Evolutionary conservation across 306 rosid genomes (phyloP).

Genomic region (Trichosanthes truncata): DNA sequence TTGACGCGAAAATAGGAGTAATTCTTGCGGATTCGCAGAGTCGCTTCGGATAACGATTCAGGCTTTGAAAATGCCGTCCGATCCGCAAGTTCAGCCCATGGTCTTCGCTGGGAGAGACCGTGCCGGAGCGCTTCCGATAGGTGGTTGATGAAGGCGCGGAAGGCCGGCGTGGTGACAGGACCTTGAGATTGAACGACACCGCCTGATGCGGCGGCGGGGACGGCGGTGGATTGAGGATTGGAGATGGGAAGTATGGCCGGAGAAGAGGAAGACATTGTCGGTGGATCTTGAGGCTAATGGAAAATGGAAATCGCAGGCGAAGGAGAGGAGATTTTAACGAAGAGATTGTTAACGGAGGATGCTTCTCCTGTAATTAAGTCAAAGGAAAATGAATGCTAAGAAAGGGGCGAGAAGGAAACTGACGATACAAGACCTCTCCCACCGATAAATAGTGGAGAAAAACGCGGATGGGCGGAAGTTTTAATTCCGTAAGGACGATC

Average conservation of each 20-base stretch:
- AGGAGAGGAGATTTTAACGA: not conserved
- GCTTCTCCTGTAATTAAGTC: not conserved
- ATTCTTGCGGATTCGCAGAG: slow-evolving; percentile 75
- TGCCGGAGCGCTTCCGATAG: slow-evolving; percentile 48
- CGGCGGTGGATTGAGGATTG: slow-evolving; percentile 14
- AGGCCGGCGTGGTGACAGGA: slow-evolving; percentile 41
- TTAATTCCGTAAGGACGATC: not conserved
- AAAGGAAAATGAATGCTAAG: not conserved
- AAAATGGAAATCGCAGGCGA: not conserved
- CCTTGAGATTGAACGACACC: slow-evolving; percentile 27
- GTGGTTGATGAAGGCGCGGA: slow-evolving; percentile 49
- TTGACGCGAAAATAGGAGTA: slow-evolving; percentile 79
- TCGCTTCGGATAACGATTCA: slow-evolving; percentile 67
- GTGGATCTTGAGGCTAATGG: not conserved
- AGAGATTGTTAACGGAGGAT: not conserved
- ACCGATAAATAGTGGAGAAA: not conserved
- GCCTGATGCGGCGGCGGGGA: not conserved
- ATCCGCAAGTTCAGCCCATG: slow-evolving; percentile 73
- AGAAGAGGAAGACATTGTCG: slow-evolving; percentile 41
- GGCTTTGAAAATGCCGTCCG: slow-evolving; percentile 73
- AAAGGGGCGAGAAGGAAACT: not conserved
- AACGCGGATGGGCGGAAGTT: not conserved
- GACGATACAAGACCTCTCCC: not conserved
- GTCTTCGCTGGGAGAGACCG: slow-evolving; percentile 72
- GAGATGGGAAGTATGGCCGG: slow-evolving; percentile 62